Base-by-base conservation (phyloP, 495 filamentous ascomycete genomes). In the Glonium stellatum region DNA sequence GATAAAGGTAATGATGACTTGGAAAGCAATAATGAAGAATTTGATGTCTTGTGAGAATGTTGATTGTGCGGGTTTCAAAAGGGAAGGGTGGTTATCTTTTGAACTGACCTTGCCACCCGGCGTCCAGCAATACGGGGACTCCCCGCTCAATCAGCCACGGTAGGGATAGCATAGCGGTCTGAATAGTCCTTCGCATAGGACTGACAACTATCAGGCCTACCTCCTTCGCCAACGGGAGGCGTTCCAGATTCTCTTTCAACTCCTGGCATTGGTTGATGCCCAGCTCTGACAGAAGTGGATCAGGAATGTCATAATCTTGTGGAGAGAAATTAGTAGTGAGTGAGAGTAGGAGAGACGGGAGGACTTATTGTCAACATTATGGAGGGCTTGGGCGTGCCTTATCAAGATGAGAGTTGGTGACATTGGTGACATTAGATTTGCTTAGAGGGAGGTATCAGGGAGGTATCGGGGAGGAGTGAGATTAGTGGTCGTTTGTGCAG, bases 361-460 rank as follows among this genome's bases (percentile, higher is more conserved):
- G 27, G 19, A 44, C 35, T 57, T 47, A 67, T 68, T 47, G 57
- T 55, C 61, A 50, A 56, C 51, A 67, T 83, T 84, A 68, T 83
- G 82, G 9, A 76, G 68, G 2, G 79, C 82, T 68, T 85, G 73
- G 34, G 80, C 82, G 63, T 85, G 82, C 46, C 82, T 76, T 44
- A 84, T 77, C 8, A 84, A 73, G 64, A 84, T 79, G n/a, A 84
- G 62, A 0, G 77, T 83, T 1, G 82, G 81, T 52, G 82, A 69
- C 82, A 84, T 84, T 23, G 11, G 15, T 21, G 11, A 1, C 34
- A 0, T 47, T 31, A 31, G 27, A 6, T 6, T 31, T n/a, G n/a
- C n/a, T n/a, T n/a, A n/a, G n/a, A n/a, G n/a, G n/a, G n/a, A n/a
- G n/a, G n/a, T n/a, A n/a, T n/a, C n/a, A n/a, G n/a, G n/a, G 6